Conservation (phyloP, 805 yeast species). For the Candida coleopterorum region DNA sequence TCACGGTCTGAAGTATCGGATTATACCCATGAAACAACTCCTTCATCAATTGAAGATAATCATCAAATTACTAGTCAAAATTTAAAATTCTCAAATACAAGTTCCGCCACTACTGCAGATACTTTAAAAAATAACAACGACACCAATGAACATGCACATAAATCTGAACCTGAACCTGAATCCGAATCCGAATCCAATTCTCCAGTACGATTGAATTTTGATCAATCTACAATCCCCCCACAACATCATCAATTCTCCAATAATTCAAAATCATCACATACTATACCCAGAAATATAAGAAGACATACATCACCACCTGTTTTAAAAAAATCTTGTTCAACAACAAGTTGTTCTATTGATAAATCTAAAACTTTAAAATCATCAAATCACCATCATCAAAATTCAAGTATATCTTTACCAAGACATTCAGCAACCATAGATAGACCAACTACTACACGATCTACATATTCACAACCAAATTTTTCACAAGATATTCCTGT, state of each 20-base stretch:
- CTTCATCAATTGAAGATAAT: constrained; percentile 13
- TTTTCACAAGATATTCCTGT: constrained; percentile 16
- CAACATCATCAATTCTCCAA: not conserved
- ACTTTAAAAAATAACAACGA: too few relatives aligned
- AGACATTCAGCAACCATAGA: constrained; percentile 8
- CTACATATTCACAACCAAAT: constrained; percentile 10
- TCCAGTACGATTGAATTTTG: not conserved
- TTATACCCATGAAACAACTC: constrained; percentile 22
- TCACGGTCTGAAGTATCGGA: constrained; percentile 21
- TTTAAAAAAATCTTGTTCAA: constrained; percentile 1
- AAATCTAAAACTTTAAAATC: not conserved
- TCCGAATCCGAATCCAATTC: too few relatives aligned
- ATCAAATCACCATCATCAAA: not conserved
- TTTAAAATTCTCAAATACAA: not conserved
- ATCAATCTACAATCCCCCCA: not conserved
- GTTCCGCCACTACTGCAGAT: not conserved
- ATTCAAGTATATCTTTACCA: constrained; percentile 4
- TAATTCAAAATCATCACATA: not conserved
- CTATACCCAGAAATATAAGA: constrained; percentile 3
- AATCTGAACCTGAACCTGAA: too few relatives aligned
- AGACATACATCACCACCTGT: constrained; percentile 8
- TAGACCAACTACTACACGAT: constrained; percentile 4
- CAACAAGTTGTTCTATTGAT: not conserved
- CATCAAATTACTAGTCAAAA: not conserved
- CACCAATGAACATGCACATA: not conserved